Percentiles rank a stretch among this genome's conserved stretches.
Evolutionary conservation across 2,329 filamentous ascomycete species (phyloP).

Genomic region (Cladobotryum protrusum): DNA sequence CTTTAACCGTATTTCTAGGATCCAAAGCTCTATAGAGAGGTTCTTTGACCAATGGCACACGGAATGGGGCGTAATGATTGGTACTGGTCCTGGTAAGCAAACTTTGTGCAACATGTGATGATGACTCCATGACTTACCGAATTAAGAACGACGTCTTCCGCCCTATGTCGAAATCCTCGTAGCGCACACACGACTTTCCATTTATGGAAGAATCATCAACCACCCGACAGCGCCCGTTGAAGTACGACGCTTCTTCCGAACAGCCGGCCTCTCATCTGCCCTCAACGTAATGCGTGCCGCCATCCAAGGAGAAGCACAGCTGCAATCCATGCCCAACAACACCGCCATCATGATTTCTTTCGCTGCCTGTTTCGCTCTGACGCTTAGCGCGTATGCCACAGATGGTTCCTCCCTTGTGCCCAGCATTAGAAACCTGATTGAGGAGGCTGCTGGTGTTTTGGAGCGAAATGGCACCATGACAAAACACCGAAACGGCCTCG

Average conservation of each 20-base stretch:
- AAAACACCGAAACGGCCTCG: conserved; percentile 60
- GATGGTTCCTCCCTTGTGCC: conserved; percentile 54
- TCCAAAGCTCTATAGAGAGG: conserved; percentile 55
- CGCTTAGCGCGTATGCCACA: conserved; percentile 53
- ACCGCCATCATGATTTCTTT: conserved; percentile 75
- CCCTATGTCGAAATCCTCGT: conserved; percentile 72
- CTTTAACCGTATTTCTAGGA: conserved; percentile 25
- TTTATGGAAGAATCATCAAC: conserved; percentile 68
- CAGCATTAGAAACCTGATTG: conserved; percentile 57
- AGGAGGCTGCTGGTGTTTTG: conserved; percentile 62
- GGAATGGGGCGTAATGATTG: conserved; percentile 54
- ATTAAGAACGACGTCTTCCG: conserved; percentile 48
- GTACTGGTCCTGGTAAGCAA: conserved; percentile 42
- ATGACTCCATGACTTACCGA: background rate
- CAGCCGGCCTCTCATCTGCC: conserved; percentile 63
- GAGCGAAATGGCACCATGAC: conserved; percentile 63
- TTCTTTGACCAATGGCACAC: conserved; percentile 62
- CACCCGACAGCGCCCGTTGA: conserved; percentile 64
- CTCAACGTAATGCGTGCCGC: conserved; percentile 69
- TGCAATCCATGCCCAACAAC: conserved; percentile 73
- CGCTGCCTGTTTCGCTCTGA: conserved; percentile 63
- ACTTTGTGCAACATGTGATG: conserved; percentile 1
- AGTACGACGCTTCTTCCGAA: conserved; percentile 67
- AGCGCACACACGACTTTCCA: conserved; percentile 66
- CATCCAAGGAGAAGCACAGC: conserved; percentile 62